These are phyloP conservation scores for Pseudocercospora eumusae DNA, from an alignment of 2,329 filamentous ascomycete species.

Conservation along the genomic window DNA sequence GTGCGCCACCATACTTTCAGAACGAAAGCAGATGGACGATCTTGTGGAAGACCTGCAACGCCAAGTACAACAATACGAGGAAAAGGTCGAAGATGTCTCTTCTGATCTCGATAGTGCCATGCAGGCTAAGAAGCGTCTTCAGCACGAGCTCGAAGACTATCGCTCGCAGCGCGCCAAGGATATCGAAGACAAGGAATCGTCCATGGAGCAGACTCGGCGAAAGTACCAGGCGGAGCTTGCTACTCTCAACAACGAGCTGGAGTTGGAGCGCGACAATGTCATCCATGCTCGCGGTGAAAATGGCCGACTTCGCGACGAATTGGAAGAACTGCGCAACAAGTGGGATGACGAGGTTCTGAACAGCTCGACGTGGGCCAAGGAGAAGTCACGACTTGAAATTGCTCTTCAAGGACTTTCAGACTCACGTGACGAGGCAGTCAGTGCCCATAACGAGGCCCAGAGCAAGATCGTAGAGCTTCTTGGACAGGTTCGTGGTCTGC, in stretches of 20 bases:
- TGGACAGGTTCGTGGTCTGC: slow-evolving; percentile 82
- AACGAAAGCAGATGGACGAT: slow-evolving; percentile 85
- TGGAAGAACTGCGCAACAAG: slow-evolving; percentile 90
- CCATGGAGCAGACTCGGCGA: slow-evolving; percentile 93
- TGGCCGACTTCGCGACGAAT: slow-evolving; percentile 84
- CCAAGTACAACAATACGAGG: slow-evolving; percentile 85
- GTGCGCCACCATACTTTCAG: slow-evolving; percentile 85
- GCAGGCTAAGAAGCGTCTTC: slow-evolving; percentile 89
- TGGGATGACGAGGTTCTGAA: slow-evolving; percentile 99
- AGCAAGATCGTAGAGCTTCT: slow-evolving; percentile 87
- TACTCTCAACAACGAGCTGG: slow-evolving; percentile 84
- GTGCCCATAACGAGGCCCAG: slow-evolving; percentile 92
- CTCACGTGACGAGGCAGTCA: slow-evolving; percentile 90
- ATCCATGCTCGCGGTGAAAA: slow-evolving; percentile 83
- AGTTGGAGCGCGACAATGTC: slow-evolving; percentile 88
- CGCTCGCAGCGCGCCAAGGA: slow-evolving; percentile 92
- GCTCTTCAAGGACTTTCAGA: slow-evolving; percentile 84
- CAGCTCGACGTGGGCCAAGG: slow-evolving; percentile 96
- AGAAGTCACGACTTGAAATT: slow-evolving; percentile 88
- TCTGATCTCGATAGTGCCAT: slow-evolving; percentile 83
- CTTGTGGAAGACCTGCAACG: slow-evolving; percentile 86
- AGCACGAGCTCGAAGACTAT: slow-evolving; percentile 97
- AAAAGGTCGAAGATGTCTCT: slow-evolving; percentile 85
- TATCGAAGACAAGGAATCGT: slow-evolving; percentile 93
- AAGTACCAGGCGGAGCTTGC: slow-evolving; percentile 96